Conservation (phyloP, 2,329 filamentous ascomycete species). For the Biscogniauxia marginata region DNA sequence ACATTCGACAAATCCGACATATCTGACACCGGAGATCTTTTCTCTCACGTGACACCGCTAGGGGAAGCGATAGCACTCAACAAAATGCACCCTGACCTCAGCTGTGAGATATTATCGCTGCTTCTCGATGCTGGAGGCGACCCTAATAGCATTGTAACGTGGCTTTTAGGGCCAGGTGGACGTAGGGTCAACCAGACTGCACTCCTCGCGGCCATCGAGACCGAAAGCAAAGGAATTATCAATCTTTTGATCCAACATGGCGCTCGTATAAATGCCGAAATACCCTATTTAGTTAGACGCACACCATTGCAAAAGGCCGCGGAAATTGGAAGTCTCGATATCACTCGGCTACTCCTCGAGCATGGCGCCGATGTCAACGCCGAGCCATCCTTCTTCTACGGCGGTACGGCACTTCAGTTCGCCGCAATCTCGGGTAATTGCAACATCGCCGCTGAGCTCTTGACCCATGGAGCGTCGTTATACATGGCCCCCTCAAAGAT, state of each 20-base stretch:
- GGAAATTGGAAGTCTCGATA: conserved; percentile 3
- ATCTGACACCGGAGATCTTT: neutral
- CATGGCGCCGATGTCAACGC: conserved; percentile 13
- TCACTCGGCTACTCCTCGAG: conserved; percentile 12
- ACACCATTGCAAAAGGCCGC: conserved; percentile 20
- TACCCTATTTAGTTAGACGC: neutral
- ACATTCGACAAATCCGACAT: neutral
- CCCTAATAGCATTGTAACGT: conserved; percentile 1
- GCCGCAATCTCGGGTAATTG: conserved; percentile 16
- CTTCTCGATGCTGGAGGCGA: conserved; percentile 7
- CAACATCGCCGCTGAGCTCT: conserved; percentile 9
- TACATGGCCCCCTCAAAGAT: conserved; percentile 4
- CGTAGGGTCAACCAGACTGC: neutral
- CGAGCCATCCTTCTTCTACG: conserved; percentile 2
- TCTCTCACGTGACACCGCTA: neutral
- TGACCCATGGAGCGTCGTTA: conserved; percentile 6
- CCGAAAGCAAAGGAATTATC: neutral
- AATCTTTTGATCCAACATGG: conserved; percentile 12
- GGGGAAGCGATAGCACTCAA: neutral
- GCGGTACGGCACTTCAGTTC: conserved; percentile 18
- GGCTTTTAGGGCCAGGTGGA: neutral
- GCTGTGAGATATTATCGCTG: neutral
- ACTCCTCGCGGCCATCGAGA: conserved; percentile 9
- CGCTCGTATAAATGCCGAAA: conserved; percentile 9
- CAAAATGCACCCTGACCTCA: neutral